phyloP scores from a whole-genome alignment of 441 rosid species.

The Eutrema salsugineum region DNA sequence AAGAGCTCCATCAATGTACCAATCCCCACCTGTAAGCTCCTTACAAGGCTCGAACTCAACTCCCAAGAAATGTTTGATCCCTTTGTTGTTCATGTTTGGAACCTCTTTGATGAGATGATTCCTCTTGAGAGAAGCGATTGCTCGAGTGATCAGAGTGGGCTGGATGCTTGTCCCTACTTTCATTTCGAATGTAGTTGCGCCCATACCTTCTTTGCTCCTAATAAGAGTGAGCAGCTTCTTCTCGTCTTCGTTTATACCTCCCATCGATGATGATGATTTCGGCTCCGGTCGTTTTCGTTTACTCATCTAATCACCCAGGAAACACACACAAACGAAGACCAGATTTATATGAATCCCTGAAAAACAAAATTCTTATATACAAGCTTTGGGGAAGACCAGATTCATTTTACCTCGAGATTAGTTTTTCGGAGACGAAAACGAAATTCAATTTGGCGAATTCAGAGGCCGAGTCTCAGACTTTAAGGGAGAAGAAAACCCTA shows the following conservation, averaged over 20 bases:
- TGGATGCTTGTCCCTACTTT: constrained; percentile 40
- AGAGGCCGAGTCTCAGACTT: background rate
- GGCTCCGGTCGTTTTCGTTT: constrained; percentile 55
- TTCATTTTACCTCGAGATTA: constrained; percentile 18
- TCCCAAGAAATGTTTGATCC: constrained; percentile 52
- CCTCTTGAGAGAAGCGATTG: constrained; percentile 41
- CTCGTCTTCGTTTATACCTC: constrained; percentile 49
- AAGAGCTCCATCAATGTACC: constrained; percentile 71
- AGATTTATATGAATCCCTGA: background rate
- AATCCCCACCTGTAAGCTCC: constrained; percentile 74
- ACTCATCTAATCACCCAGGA: constrained; percentile 17
- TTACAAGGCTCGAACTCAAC: constrained; percentile 61
- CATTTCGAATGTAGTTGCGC: constrained; percentile 48
- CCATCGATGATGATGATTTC: constrained; percentile 30
- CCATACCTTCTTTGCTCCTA: constrained; percentile 53
- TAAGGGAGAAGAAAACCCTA: background rate
- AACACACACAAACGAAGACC: background rate
- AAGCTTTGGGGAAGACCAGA: background rate
- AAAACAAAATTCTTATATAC: background rate
- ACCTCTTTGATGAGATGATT: constrained; percentile 61
- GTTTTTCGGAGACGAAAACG: background rate
- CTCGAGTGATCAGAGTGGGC: constrained; percentile 33
- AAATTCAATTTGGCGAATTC: background rate
- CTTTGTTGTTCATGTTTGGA: constrained; percentile 53
- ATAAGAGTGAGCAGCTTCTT: constrained; percentile 40